These are phyloP conservation scores for Boletus mariae DNA, from an alignment of 1,284 basidiomycete species.

Conservation along the genomic window DNA sequence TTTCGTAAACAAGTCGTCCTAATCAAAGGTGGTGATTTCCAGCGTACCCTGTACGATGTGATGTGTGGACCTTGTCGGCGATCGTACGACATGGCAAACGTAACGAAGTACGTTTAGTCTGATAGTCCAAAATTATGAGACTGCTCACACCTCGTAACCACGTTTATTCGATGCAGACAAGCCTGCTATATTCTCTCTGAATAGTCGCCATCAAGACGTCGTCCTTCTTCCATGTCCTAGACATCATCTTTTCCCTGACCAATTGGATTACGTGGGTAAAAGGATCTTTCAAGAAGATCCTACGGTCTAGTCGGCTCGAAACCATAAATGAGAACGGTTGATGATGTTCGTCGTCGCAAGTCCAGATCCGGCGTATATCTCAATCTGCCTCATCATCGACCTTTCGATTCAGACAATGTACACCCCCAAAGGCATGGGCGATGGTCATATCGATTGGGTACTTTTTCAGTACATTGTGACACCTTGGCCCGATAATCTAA, in stretches of 20 bases:
- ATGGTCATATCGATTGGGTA: constrained; percentile 69
- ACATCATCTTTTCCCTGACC: neutral
- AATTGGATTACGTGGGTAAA: neutral
- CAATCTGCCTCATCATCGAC: constrained; percentile 41
- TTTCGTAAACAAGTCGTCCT: neutral
- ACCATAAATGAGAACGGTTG: too few species aligned
- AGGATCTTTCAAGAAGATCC: too few species aligned
- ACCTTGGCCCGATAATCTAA: neutral
- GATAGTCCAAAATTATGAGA: neutral
- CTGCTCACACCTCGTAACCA: too few species aligned
- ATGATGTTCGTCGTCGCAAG: constrained; percentile 23
- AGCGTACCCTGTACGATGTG: constrained; percentile 38
- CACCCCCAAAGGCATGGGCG: constrained; percentile 48
- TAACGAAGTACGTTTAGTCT: constrained; percentile 20
- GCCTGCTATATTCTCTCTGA: too few species aligned
- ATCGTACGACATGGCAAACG: constrained; percentile 45
- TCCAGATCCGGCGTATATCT: constrained; percentile 47
- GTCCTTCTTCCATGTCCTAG: too few species aligned
- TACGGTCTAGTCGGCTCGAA: too few species aligned
- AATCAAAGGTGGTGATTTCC: constrained; percentile 6
- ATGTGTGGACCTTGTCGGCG: constrained; percentile 71
- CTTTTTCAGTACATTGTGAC: constrained; percentile 39
- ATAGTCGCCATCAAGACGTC: too few species aligned
- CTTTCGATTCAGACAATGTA: constrained; percentile 83
- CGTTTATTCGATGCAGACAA: too few species aligned